A percentile compares a stretch with the other conserved stretches of the same genome.
These are phyloP conservation scores for Arthrocladium fulminans DNA, from an alignment of 2,329 filamentous ascomycete species.

Conservation along the genomic window DNA sequence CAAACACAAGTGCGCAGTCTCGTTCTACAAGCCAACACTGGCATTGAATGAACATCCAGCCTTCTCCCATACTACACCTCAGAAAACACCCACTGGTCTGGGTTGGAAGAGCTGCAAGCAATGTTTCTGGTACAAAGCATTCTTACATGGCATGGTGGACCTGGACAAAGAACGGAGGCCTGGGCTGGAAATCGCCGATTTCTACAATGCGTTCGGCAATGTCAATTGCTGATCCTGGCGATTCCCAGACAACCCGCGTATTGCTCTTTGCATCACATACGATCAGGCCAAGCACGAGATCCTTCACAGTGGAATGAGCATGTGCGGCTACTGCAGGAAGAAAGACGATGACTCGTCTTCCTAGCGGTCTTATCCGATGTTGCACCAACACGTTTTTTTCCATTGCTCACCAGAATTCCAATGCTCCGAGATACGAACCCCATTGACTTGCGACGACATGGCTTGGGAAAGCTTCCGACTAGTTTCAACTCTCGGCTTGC, in stretches of 20 bases:
- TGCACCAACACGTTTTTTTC: slow-evolving; percentile 61
- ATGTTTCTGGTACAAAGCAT: slow-evolving; percentile 54
- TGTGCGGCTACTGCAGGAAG: slow-evolving; percentile 63
- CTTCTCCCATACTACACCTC: slow-evolving; percentile 19
- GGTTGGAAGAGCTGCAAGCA: slow-evolving; percentile 51
- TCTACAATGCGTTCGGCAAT: slow-evolving; percentile 44
- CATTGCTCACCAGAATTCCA: slow-evolving; percentile 58
- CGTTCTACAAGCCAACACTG: slow-evolving; percentile 53
- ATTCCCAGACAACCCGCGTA: slow-evolving; percentile 39
- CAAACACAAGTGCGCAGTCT: slow-evolving; percentile 56
- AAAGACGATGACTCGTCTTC: slow-evolving; percentile 56
- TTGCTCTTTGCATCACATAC: slow-evolving; percentile 54
- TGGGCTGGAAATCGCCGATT: slow-evolving; percentile 37
- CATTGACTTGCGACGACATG: slow-evolving; percentile 64
- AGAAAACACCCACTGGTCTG: slow-evolving; percentile 5
- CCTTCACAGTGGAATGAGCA: slow-evolving; percentile 54
- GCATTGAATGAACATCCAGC: slow-evolving; percentile 25
- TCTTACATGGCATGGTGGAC: slow-evolving; percentile 62
- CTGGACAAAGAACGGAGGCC: slow-evolving; percentile 55
- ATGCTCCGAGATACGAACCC: slow-evolving; percentile 54
- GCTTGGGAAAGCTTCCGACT: slow-evolving; percentile 60
- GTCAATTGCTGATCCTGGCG: slow-evolving; percentile 49
- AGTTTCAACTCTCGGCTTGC: slow-evolving; percentile 54
- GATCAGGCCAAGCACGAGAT: slow-evolving; percentile 39
- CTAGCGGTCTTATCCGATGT: slow-evolving; percentile 57